Evolutionary conservation across 2,329 filamentous ascomycete genomes (phyloP), one percentile per base, ranked within the genome.

Genomic region (Harringtonia aguacate): DNA sequence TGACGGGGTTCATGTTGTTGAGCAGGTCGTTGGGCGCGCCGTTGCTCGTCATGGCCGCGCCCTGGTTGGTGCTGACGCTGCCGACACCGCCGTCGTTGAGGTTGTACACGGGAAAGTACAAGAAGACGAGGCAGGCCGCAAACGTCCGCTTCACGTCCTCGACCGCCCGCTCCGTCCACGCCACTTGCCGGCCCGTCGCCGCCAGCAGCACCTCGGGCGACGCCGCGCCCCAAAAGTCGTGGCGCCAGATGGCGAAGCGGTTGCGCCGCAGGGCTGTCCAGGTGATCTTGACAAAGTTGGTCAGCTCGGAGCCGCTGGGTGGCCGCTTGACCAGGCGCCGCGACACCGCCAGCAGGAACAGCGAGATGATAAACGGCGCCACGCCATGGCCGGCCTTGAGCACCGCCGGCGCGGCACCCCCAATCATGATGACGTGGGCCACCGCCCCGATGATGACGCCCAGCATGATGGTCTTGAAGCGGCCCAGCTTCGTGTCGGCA

Each of bases 251-350:
- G 52, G 77, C 75, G 52, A 68, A 72, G 51, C 63, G 54, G 36
- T 58, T 62, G 31, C 47, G 70, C 57, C 77, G 77, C 57, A 75
- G 66, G 0, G 75, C 76, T 38, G 75, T 59, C 2, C 58, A 54
- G 45, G 73, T 66, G 36, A 82, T 68, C 41, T 73, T 74, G 49
- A 78, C 56, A 10, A 79, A 73, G 40, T 78, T 76, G 33, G 66
- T 64, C 30, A 84, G 63, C 18, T 84, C 78, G 0, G 79, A 84
- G n/a, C 81, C 83, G 31, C 70, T 71, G 0, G 83, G 81, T 8
- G 72, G 71, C 43, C 66, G 67, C 22, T 67, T 62, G 44, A 73
- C 58, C 50, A 84, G 81, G 10, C 65, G 69, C 40, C 77, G 75
- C 48, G 72, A 72, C 56, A 75, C 75, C 45, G 67, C 54, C 49